Evolutionary conservation across 2,329 filamentous ascomycete genomes (phyloP).

Genomic region (Calonectria hawksworthii): DNA sequence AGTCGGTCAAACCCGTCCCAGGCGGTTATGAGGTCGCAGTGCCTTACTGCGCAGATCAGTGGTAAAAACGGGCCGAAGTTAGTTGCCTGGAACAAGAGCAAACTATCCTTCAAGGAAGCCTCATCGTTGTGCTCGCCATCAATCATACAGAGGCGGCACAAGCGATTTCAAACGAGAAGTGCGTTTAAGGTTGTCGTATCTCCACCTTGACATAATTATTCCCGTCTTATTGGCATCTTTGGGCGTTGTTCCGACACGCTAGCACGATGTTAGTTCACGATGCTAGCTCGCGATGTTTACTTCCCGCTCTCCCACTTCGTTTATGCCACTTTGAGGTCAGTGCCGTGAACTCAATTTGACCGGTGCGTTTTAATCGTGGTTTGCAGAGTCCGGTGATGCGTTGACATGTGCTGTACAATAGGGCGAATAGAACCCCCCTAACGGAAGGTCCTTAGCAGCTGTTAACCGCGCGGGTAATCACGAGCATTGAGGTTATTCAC

Average conservation of each 20-base stretch:
- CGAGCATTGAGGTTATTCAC: too few species aligned
- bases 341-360: neutral
- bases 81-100: neutral
- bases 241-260: neutral
- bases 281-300: neutral
- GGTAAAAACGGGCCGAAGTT: neutral
- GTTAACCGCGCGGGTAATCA: too few species aligned
- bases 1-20: too few species aligned
- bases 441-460: too few species aligned
- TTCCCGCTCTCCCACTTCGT: neutral
- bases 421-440: too few species aligned
- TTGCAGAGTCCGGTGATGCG: neutral
- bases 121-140: neutral
- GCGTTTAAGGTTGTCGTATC: neutral
- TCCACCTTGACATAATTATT: conserved; percentile 1
- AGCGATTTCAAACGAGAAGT: neutral
- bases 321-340: neutral
- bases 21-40: too few species aligned
- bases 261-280: neutral
- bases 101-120: neutral
- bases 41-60: too few species aligned
- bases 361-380: neutral
- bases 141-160: too few species aligned
- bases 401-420: too few species aligned
- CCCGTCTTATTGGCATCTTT: neutral